Evolutionary conservation across 176 grass and related monocot genomes (phyloP), one percentile per base, ranked within the genome.

Genomic region (Thalia dealbata): DNA sequence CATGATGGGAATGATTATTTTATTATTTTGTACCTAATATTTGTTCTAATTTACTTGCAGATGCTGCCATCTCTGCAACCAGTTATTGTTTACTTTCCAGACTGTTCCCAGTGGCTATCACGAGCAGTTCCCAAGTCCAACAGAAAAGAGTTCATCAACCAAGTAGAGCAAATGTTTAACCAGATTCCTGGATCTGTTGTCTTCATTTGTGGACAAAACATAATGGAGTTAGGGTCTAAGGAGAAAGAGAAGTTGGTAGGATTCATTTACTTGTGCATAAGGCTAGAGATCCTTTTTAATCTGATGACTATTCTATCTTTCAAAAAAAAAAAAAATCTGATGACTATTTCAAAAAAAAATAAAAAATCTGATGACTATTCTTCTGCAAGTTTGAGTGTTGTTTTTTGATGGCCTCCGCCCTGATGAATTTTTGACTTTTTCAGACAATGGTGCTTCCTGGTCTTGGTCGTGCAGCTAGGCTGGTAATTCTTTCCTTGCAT

Each of bases 51-150:
- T 32, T 22, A 5, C 14, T 61, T 46, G 11, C 67, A 96, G 92
- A 79, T 91, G 77, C 67, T 96, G 69, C 81, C 86, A 66, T 85
- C 81, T 77, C 23, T 96, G 76, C 56, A 96, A 60, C 92, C 92
- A 83, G 76, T 75, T 73, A 91, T 96, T 75, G 82, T 96, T 45
- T 96, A 91, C 82, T 91, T 96, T 84, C 92, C 92, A 77, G 92
- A 96, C 79, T 87, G 82, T 86, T 89, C 82, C 61, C 86, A 78
- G 60, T 91, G 89, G 92, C 77, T 96, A 64, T 91, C 86, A 42
- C 89, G 81, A 67, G 92, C 86, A 69, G 86, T 96, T 26, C 76
- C 86, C 56, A 83, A 91, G 82, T 89, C 92, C 75, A 89, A 91
- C 22, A 79, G 84, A 15, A 83, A 72, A 69, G 92, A 87, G 73